Evolutionary conservation across 257 asterid genomes (phyloP), one percentile per base, ranked within the genome.

Genomic region (Solanum clarkiae): DNA sequence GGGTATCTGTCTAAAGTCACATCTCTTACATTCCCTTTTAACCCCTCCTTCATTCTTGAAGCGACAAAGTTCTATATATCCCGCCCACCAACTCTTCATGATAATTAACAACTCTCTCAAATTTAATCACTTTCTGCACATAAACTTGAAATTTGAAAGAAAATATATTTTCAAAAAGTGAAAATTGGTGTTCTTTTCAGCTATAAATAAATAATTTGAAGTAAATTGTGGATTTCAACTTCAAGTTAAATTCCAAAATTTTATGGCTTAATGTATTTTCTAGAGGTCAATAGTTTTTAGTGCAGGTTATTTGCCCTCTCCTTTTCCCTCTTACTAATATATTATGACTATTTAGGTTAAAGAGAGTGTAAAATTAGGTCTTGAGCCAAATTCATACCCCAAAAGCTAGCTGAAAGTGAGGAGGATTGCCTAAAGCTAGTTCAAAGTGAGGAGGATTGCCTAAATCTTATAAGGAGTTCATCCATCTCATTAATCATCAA

Each of bases 21-120:
- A 57, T 85, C 86, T 69, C 88, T 87, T 85, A 85, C 75, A 47
- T 86, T 88, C 88, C 87, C 86, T 87, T 89, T 22, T 74, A 45
- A 74, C 42, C 59, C 3, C 13, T 45, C 32, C 4, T 72, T 72
- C 40, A n/a, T n/a, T 72, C 57, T 45, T 72, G 17, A 44, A 22
- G 40, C 53, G 13, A 72, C 57, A 72, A 72, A 72, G 12, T 7
- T 72, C 40, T 13, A 72, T 20, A 29, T 29, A 29, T 36, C 57
- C 80, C 80, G 45, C 40, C 56, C 44, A 45, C 12, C 44, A 29
- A 29, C 20, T n/a, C 20, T 8, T 45, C n/a, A 45, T n/a, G 14
- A 12, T 12, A 45, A 36, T 36, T 36, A 36, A 72, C 55, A 40
- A 40, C 5, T 71, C 55, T 70, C 17, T 44, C 57, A 72, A 45